Evolutionary conservation across 2,329 filamentous ascomycete species (phyloP).

Genomic region (Chrysoporthe deuterocubensis): DNA sequence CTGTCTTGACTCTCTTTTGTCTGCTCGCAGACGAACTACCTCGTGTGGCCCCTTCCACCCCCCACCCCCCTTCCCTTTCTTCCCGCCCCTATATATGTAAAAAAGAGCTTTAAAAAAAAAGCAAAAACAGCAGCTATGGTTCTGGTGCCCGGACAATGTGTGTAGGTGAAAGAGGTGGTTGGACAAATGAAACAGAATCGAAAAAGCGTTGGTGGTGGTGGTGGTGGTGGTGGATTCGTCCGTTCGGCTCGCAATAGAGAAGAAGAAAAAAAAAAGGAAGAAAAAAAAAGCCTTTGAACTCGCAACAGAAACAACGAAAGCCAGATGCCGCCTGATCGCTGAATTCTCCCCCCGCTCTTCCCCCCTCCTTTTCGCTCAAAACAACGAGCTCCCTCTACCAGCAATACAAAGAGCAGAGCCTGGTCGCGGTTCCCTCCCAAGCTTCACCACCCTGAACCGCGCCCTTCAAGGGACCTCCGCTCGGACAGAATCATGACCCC

Average conservation of each 20-base stretch:
- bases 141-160: conserved; percentile 9
- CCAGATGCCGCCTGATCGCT: conserved; percentile 26
- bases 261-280: conserved; percentile 10
- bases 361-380: conserved; percentile 19
- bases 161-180: conserved; percentile 20
- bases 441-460: not conserved
- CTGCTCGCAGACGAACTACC: conserved; percentile 35
- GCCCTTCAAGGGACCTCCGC: not conserved
- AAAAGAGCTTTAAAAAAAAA: conserved; percentile 27
- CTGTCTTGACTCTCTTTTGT: conserved; percentile 14
- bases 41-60: conserved; percentile 20
- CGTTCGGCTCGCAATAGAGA: not conserved
- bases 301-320: conserved; percentile 17
- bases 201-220: conserved; percentile 7
- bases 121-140: conserved; percentile 24
- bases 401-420: conserved; percentile 16
- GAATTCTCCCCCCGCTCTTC: not conserved
- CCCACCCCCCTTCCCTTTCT: conserved; percentile 26
- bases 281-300: conserved; percentile 20
- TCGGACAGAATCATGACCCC: not conserved
- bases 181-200: conserved; percentile 32
- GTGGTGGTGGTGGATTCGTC: not conserved
- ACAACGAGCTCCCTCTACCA: conserved; percentile 19
- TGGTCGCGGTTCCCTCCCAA: conserved; percentile 8
- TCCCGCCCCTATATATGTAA: conserved; percentile 36